These are phyloP conservation scores for Leishmania turanica DNA, from an alignment of 208 protist species.

Conservation along the genomic window DNA sequence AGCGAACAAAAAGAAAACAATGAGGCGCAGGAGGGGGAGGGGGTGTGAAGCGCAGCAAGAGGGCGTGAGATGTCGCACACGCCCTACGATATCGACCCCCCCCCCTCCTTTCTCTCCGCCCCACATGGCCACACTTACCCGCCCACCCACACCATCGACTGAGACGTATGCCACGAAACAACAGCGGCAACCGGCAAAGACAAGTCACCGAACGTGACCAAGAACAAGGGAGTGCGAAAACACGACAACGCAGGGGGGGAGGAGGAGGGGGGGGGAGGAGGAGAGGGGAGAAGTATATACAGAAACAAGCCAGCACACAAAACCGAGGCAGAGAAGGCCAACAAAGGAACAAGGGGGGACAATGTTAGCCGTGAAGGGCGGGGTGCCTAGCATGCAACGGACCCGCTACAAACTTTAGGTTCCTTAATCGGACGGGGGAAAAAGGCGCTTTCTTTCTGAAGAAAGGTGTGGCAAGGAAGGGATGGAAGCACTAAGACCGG, in stretches of 20 bases:
- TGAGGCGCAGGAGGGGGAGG: background rate
- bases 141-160: background rate
- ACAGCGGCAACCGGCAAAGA: background rate
- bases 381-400: background rate
- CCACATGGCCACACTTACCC: background rate
- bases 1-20: background rate
- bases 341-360: background rate
- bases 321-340: background rate
- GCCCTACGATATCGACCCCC: background rate
- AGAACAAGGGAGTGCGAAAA: background rate
- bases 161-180: background rate
- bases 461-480: background rate
- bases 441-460: background rate
- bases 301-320: background rate
- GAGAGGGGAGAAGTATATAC: background rate
- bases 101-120: background rate
- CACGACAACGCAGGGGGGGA: slow-evolving; percentile 3
- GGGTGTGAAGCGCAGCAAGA: background rate
- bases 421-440: background rate
- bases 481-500: slow-evolving; percentile 7
- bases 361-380: background rate
- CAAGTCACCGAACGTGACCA: background rate
- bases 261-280: too few relatives aligned
- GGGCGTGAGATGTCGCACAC: background rate
- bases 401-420: background rate